Percentiles rank a stretch among this genome's conserved stretches.
Conservation (phyloP, 495 filamentous ascomycete species). For the Wilcoxina mikolae region DNA sequence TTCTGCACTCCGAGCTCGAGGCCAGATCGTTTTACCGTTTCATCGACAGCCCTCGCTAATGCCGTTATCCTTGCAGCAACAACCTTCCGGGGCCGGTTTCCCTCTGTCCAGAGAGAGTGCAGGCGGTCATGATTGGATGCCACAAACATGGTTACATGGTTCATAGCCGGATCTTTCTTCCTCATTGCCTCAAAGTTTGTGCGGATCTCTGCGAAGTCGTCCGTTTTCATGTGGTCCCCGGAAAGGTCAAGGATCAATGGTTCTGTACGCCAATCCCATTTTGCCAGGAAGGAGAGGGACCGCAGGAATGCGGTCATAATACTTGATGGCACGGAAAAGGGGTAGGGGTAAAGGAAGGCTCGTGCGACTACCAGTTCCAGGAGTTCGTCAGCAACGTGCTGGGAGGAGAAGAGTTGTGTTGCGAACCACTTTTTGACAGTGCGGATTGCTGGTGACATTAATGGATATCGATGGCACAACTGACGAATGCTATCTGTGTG, state of each 20-base stretch:
- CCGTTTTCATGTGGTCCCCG: slow-evolving; percentile 35
- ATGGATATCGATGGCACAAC: slow-evolving; percentile 63
- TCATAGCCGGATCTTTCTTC: slow-evolving; percentile 76
- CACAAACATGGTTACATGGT: slow-evolving; percentile 63
- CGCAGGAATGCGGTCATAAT: slow-evolving; percentile 69
- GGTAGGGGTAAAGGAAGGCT: slow-evolving; percentile 66
- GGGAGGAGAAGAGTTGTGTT: slow-evolving; percentile 54
- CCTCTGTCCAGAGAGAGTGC: slow-evolving; percentile 62
- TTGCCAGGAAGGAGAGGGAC: slow-evolving; percentile 57
- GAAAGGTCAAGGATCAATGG: slow-evolving; percentile 62
- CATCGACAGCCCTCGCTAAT: slow-evolving; percentile 57
- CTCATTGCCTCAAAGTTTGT: slow-evolving; percentile 57
- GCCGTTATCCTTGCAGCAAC: slow-evolving; percentile 70
- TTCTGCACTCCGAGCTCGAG: slow-evolving; percentile 41
- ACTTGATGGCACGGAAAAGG: slow-evolving; percentile 64
- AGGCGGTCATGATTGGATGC: slow-evolving; percentile 63
- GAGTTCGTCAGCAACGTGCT: slow-evolving; percentile 65
- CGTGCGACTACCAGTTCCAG: slow-evolving; percentile 65
- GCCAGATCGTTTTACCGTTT: slow-evolving; percentile 42
- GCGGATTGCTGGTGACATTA: slow-evolving; percentile 73
- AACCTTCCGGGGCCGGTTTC: slow-evolving; percentile 56
- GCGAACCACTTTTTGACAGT: slow-evolving; percentile 82
- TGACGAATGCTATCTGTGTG: slow-evolving; percentile 67
- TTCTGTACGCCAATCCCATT: slow-evolving; percentile 81
- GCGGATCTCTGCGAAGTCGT: slow-evolving; percentile 36